Conservation (phyloP, 1,139 yeast genomes). For the Sugiyamaella sp. region DNA sequence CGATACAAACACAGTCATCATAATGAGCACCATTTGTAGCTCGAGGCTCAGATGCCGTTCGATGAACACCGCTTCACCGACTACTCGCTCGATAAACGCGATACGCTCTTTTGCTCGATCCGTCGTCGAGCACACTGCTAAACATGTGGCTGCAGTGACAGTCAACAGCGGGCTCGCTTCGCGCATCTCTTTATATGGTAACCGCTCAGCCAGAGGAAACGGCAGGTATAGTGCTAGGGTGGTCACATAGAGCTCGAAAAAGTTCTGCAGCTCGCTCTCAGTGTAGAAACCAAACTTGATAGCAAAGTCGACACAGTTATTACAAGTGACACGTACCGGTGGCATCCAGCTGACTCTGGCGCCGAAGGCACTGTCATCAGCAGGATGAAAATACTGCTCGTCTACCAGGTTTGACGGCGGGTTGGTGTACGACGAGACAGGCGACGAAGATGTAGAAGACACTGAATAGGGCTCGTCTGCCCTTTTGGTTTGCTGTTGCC, state of each 20-base stretch:
- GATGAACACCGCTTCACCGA: slow-evolving; percentile 51
- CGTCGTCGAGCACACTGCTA: slow-evolving; percentile 49
- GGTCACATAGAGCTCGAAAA: slow-evolving; percentile 46
- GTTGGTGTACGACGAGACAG: slow-evolving; percentile 32
- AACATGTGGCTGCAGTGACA: slow-evolving; percentile 52
- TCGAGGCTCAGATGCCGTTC: slow-evolving; percentile 50
- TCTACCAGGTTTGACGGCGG: slow-evolving; percentile 33
- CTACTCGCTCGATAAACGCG: slow-evolving; percentile 51
- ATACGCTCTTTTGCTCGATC: slow-evolving; percentile 47
- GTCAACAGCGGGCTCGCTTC: slow-evolving; percentile 51
- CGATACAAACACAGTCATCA: slow-evolving; percentile 46
- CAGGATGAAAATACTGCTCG: slow-evolving; percentile 15
- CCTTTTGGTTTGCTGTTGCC: slow-evolving; percentile 16
- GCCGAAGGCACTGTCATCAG: not conserved
- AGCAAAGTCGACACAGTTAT: slow-evolving; percentile 50
- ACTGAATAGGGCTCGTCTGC: slow-evolving; percentile 4
- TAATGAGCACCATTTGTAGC: slow-evolving; percentile 49
- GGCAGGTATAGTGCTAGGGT: slow-evolving; percentile 54
- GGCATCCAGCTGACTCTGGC: slow-evolving; percentile 33
- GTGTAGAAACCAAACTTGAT: slow-evolving; percentile 41
- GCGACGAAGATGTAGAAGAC: slow-evolving; percentile 5
- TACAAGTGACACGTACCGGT: slow-evolving; percentile 48
- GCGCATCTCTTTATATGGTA: slow-evolving; percentile 47
- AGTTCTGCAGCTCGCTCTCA: slow-evolving; percentile 38
- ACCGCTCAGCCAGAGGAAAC: slow-evolving; percentile 47